Percentiles rank a stretch among this genome's conserved stretches.
Evolutionary conservation across 441 rosid species (phyloP).

Genomic region (Omphalea diandra): DNA sequence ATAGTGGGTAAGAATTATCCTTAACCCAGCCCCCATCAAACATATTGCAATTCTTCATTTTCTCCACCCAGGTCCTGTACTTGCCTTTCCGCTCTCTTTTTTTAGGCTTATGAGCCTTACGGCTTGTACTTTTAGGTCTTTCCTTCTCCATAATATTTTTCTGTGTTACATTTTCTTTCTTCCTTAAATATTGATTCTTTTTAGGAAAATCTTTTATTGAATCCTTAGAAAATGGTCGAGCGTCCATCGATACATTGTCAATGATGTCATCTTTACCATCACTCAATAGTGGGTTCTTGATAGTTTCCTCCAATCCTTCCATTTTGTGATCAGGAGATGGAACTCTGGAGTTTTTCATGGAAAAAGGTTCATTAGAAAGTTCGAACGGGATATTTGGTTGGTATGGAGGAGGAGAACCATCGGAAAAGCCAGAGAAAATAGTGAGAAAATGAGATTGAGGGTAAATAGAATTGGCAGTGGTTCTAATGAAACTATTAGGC

Average conservation of each 20-base stretch:
- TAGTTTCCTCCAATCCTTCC: too few species aligned
- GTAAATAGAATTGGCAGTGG: not conserved
- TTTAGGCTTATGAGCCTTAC: not conserved
- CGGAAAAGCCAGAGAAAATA: conserved; percentile 2
- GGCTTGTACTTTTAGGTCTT: not conserved
- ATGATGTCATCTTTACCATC: not conserved
- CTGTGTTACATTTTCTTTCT: not conserved
- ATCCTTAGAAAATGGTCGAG: not conserved
- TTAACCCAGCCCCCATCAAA: conserved; percentile 61
- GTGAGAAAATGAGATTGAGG: conserved; percentile 17
- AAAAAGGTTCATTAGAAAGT: not conserved
- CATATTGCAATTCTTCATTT: conserved; percentile 41
- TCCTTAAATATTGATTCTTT: not conserved
- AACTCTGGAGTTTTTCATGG: not conserved
- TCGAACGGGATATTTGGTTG: not conserved
- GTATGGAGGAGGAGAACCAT: conserved; percentile 12
- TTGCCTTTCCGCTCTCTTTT: conserved; percentile 1
- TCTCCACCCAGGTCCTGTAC: conserved; percentile 28
- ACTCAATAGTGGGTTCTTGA: not conserved
- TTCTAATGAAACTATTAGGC: conserved; percentile 6
- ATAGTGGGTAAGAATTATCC: conserved; percentile 60
- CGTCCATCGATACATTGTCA: not conserved
- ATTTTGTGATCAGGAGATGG: too few species aligned
- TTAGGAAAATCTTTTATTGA: not conserved
- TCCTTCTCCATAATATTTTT: not conserved